A percentile compares a stretch with the other conserved stretches of the same genome.
Conservation (phyloP, 2,329 filamentous ascomycete species). For the Fusarium marasasianum region DNA sequence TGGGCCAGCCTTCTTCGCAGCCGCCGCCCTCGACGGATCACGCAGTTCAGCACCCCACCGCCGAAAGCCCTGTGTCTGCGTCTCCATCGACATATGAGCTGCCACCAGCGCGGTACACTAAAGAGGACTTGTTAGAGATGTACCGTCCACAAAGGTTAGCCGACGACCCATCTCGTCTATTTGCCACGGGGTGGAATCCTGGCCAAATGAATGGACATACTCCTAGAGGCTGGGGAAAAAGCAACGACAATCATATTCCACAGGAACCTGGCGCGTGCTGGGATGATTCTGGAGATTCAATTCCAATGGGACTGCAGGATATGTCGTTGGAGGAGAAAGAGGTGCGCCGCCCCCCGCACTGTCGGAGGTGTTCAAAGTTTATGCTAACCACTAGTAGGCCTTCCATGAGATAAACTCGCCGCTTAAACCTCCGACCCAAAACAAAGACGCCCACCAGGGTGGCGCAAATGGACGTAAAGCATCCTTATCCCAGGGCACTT, state of each 20-base stretch:
- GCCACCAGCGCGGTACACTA: slow-evolving; percentile 73
- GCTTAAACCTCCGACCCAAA: slow-evolving; percentile 84
- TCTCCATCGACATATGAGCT: slow-evolving; percentile 43
- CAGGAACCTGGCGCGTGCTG: slow-evolving; percentile 93
- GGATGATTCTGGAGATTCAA: slow-evolving; percentile 76
- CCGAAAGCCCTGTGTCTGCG: slow-evolving; percentile 48
- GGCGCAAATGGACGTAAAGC: slow-evolving; percentile 78
- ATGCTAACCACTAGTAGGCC: slow-evolving; percentile 61
- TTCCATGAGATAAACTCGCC: slow-evolving; percentile 95
- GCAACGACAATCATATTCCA: slow-evolving; percentile 75
- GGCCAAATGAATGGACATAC: slow-evolving; percentile 72
- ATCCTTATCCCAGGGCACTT: slow-evolving; percentile 78
- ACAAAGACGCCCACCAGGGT: slow-evolving; percentile 69
- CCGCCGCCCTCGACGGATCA: slow-evolving; percentile 49
- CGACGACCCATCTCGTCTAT: slow-evolving; percentile 70
- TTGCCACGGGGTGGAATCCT: slow-evolving; percentile 82
- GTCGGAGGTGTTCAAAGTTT: neutral
- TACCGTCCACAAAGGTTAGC: slow-evolving; percentile 64
- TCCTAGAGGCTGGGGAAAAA: slow-evolving; percentile 79
- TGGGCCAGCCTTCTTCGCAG: slow-evolving; percentile 53
- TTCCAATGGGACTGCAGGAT: slow-evolving; percentile 77
- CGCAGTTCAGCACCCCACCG: slow-evolving; percentile 52
- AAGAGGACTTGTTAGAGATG: slow-evolving; percentile 80
- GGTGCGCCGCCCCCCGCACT: slow-evolving; percentile 52
- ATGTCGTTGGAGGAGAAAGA: slow-evolving; percentile 72